These are phyloP conservation scores for Pseudonitzschia multiseries DNA, from an alignment of 108 stramenopile species.

Conservation along the genomic window DNA sequence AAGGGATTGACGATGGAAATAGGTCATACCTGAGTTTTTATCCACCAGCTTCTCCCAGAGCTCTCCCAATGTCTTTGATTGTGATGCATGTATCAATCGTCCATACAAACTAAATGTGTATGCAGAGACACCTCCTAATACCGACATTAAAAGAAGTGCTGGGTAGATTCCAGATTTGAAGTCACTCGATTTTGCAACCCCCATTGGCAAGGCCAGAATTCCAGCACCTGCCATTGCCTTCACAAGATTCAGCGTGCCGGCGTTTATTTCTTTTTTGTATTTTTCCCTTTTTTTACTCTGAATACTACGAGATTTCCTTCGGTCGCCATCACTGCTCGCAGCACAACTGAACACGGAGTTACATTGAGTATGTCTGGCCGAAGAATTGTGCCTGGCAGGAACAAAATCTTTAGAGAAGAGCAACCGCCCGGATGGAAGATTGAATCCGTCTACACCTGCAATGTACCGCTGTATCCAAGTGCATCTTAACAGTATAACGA, in stretches of 20 bases:
- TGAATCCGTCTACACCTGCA: no score
- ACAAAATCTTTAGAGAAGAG: no score
- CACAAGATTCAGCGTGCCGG: slow-evolving; percentile 81
- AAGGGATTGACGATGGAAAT: not conserved
- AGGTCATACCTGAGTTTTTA: slow-evolving; percentile 22
- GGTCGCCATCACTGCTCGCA: no score
- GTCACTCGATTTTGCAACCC: slow-evolving; percentile 70
- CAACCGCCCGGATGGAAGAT: no score
- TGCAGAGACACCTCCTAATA: slow-evolving; percentile 75
- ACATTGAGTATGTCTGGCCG: no score
- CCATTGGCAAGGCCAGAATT: slow-evolving; percentile 78
- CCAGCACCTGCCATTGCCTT: slow-evolving; percentile 90
- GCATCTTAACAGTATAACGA: no score
- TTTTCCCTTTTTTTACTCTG: no score
- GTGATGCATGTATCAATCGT: slow-evolving; percentile 43
- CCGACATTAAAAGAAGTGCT: slow-evolving; percentile 54
- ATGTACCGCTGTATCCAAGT: no score
- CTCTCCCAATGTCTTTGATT: slow-evolving; percentile 63
- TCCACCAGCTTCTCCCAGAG: slow-evolving; percentile 83
- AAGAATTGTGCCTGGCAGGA: no score
- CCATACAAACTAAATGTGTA: slow-evolving; percentile 84
- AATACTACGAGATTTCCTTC: no score
- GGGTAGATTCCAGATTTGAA: slow-evolving; percentile 54
- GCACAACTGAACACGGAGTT: no score
- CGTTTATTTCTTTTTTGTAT: not conserved